Evolutionary conservation across 2,329 filamentous ascomycete species (phyloP).

Genomic region (Diplodia intermedia): DNA sequence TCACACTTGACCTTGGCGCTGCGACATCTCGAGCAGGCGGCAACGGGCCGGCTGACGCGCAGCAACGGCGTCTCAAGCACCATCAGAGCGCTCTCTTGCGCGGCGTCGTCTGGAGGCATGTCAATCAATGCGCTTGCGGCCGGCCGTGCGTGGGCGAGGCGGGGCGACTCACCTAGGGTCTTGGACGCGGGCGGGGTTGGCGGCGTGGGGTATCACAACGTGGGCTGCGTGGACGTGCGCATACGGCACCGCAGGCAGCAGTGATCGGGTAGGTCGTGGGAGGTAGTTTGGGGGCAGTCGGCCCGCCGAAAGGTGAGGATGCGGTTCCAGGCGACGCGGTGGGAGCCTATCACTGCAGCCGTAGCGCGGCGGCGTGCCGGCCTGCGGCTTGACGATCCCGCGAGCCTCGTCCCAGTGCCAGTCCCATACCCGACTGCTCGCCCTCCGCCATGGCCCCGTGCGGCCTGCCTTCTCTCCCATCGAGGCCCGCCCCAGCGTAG

Average conservation of each 20-base stretch:
- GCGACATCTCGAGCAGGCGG: conserved; percentile 82
- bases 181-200: conserved; percentile 5
- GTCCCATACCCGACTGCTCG: background rate
- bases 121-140: background rate
- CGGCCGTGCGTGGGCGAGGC: background rate
- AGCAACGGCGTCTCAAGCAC: conserved; percentile 65
- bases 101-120: conserved; percentile 18
- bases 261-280: conserved; percentile 13
- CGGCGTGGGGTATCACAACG: background rate
- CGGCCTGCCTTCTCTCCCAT: conserved; percentile 39
- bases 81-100: conserved; percentile 45
- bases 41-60: conserved; percentile 78
- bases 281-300: conserved; percentile 25
- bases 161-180: conserved; percentile 10
- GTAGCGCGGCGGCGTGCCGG: conserved; percentile 7
- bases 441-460: conserved; percentile 36
- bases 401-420: background rate
- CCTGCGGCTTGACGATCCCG: conserved; percentile 19
- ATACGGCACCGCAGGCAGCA: background rate
- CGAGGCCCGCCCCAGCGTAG: conserved; percentile 43
- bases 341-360: conserved; percentile 15
- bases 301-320: conserved; percentile 6
- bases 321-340: background rate
- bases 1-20: conserved; percentile 98
- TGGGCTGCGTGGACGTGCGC: conserved; percentile 7